Percentiles rank a stretch among this genome's conserved stretches.
phyloP scores from a whole-genome alignment of 768 basidiomycete species.

The Naganishia vishniacii region DNA sequence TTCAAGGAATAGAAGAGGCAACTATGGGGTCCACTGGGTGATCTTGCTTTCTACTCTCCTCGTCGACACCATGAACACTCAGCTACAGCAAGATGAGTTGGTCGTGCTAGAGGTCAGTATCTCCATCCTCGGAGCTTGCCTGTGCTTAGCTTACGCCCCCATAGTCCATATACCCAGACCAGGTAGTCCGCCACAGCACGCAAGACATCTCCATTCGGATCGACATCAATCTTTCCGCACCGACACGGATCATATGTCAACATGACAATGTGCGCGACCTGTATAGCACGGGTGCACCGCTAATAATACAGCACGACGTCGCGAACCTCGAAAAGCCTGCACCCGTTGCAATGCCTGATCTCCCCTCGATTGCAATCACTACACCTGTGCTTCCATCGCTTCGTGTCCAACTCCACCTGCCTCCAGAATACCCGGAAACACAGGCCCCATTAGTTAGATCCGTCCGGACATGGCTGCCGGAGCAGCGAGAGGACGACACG shows the following conservation, averaged over 20 bases:
- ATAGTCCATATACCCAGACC: not conserved
- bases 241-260: constrained; percentile 30
- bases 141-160: not conserved
- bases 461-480: not conserved
- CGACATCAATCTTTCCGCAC: constrained; percentile 25
- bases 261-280: not conserved
- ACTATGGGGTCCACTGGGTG: no score
- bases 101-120: constrained; percentile 39
- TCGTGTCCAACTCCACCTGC: constrained; percentile 27
- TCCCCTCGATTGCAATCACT: constrained; percentile 16
- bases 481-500: not conserved
- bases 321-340: no score
- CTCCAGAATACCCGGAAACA: constrained; percentile 33
- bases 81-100: constrained; percentile 39
- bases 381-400: constrained; percentile 37
- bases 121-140: not conserved
- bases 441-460: not conserved
- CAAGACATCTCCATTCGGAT: constrained; percentile 26
- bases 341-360: not conserved
- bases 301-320: no score
- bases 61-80: not conserved
- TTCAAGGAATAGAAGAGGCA: no score
- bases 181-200: constrained; percentile 32
- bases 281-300: no score
- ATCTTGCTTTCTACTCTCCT: no score